Evolutionary conservation across 768 basidiomycete species (phyloP), one percentile per base, ranked within the genome.

Genomic region (Coprinopsis sp.): DNA sequence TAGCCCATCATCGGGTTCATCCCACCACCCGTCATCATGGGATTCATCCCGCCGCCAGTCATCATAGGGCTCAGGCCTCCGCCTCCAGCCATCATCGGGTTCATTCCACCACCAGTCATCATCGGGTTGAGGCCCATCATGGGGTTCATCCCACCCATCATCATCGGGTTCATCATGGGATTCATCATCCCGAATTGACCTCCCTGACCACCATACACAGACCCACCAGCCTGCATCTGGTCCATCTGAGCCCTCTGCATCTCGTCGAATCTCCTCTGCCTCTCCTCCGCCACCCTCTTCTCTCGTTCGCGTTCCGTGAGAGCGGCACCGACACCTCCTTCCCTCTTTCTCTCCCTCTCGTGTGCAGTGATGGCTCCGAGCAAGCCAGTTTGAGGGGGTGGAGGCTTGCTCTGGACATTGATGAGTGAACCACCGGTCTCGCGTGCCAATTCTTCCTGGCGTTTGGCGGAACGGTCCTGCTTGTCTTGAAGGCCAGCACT

Each of bases 301-400:
- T 98, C 94, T 33, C 94, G 79, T 66, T 98, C 95, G 28, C 92
- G 81, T 68, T 98, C 94, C 0, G 96, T 98, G 56, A 99, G 68
- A 2, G 92, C 80, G 21, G 94, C 93, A 41, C 95, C 96, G 14
- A 98, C 81, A 29, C 95, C 95, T 42, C 96, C 94, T 49, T 95
- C 93, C 23, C 92, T 83, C 60, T 95, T 91, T 50, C 91, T 76
- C 47, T 98, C 95, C 43, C 91, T 79, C 65, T 99, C 92, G 62
- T 96, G 92, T 7, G 87, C 90, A 33, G 92, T 92, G 57, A 98
- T 92, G 2, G 95, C 95, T 14, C 96, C 96, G 39, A 99, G 81
- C 33, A 98, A 76, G 30, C 96, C 96, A 33, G 88, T 91, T 66
- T 95, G 92, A 6, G 96, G 94, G 2, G 91, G 90, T 0, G 91